Percentiles rank a stretch among this genome's conserved stretches.
Conservation (phyloP, 768 basidiomycete species). For the Leccinum uliginosum region DNA sequence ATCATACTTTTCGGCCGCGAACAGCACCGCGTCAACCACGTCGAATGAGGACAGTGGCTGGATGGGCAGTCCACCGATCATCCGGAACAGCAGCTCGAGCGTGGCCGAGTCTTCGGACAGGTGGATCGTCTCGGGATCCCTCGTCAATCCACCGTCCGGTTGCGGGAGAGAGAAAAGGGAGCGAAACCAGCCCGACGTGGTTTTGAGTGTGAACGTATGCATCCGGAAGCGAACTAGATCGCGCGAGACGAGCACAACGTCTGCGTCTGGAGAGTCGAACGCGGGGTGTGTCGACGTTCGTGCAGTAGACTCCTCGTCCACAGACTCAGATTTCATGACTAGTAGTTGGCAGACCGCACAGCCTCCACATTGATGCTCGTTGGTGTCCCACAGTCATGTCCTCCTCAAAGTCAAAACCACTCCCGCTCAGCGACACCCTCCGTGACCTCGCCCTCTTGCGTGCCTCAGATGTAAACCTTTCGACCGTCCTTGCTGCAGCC, state of each 20-base stretch:
- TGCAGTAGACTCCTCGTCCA: not conserved
- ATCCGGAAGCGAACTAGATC: slow-evolving; percentile 36
- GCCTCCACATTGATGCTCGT: not conserved
- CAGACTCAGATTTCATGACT: slow-evolving; percentile 14
- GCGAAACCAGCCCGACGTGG: slow-evolving; percentile 56
- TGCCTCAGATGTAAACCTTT: slow-evolving; percentile 47
- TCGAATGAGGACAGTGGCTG: slow-evolving; percentile 48
- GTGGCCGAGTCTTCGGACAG: slow-evolving; percentile 54
- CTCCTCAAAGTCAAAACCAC: slow-evolving; percentile 36
- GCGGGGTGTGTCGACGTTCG: slow-evolving; percentile 38
- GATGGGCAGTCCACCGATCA: slow-evolving; percentile 58
- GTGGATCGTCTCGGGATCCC: slow-evolving; percentile 39
- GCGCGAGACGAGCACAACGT: slow-evolving; percentile 48
- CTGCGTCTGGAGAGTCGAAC: slow-evolving; percentile 51
- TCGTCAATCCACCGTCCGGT: slow-evolving; percentile 4
- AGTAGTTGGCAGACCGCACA: not conserved
- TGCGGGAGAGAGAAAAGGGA: slow-evolving; percentile 59
- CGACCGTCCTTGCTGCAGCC: slow-evolving; percentile 24
- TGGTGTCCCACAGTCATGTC: slow-evolving; percentile 13
- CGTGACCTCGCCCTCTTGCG: slow-evolving; percentile 71
- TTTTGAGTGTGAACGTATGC: slow-evolving; percentile 55
- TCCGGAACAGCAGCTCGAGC: slow-evolving; percentile 53
- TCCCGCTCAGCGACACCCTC: slow-evolving; percentile 55
- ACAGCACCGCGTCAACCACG: slow-evolving; percentile 51
- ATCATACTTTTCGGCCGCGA: slow-evolving; percentile 66